A percentile compares a stretch with the other conserved stretches of the same genome.
These are phyloP conservation scores for Camellia sinensis DNA, from an alignment of 148 eudicot species.

Conservation along the genomic window DNA sequence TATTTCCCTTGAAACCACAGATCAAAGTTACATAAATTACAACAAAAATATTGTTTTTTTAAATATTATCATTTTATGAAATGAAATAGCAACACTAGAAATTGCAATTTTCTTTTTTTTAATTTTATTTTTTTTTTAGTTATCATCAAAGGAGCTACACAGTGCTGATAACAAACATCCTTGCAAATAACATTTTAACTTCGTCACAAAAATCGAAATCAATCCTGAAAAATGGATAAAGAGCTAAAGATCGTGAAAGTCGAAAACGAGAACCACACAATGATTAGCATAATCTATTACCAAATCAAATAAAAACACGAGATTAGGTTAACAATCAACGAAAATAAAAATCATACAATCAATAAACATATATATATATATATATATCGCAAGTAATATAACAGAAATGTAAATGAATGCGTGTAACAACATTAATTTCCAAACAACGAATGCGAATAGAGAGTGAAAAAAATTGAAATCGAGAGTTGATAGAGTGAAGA, in stretches of 20 bases:
- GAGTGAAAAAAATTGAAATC: not conserved
- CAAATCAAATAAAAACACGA: not conserved
- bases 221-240: not conserved
- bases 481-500: not conserved
- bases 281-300: not conserved
- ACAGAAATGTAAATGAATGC: not conserved
- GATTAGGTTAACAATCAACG: not conserved
- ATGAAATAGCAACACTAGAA: not conserved
- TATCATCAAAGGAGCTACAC: not conserved
- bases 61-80: not conserved
- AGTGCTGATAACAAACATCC: not conserved
- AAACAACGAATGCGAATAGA: not conserved
- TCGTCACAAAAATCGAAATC: not conserved
- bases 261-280: not conserved
- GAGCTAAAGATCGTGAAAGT: not conserved
- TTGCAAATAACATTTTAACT: not conserved
- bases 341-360: not conserved
- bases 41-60: not conserved
- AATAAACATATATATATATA: no score
- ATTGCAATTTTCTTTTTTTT: not conserved
- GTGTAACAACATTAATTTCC: not conserved
- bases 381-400: no score
- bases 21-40: not conserved
- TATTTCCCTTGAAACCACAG: not conserved
- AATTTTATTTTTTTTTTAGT: no score